Base-by-base conservation (phyloP, 2,329 filamentous ascomycete species). In the Capronia coronata region DNA sequence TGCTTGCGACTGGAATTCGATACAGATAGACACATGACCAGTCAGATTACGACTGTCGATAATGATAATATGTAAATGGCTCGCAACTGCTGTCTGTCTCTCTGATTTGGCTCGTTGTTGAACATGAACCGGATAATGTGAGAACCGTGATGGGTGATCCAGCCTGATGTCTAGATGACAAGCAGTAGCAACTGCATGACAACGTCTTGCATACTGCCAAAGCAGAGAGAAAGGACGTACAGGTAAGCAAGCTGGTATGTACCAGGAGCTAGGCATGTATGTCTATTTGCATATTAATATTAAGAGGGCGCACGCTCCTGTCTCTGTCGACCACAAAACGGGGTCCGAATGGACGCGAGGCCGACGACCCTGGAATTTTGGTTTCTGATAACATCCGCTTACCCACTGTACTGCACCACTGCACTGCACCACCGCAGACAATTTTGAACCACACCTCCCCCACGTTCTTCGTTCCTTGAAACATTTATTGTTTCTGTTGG, bases 51-150 rank as follows among this genome's bases (percentile, higher is more conserved):
- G 38, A 25, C 38, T 21, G 38, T 30, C 19, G 41, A 45, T 16
- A 44, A 45, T 49, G 43, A 43, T 54, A 48, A 54, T 54, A 41
- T 25, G 10, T 41, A 41, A 41, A n/a, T 41, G 22, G 19, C 13
- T 11, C 9, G 21, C 14, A 23, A 25, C 38, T n/a, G 21, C 38
- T 8, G 11, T 25, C 14, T 13, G 14, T 3, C 18, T 7, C 7
- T 9, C n/a, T 37, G 34, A 19, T 37, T 19, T 13, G 4, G 34
- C 18, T 18, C 16, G 4, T 3, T n/a, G 18, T 8, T 19, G 16
- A 37, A 9, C 4, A 37, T 18, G 7, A 34, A 34, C 30, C n/a
- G n/a, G n/a, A n/a, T n/a, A n/a, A n/a, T n/a, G n/a, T n/a, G n/a
- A n/a, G n/a, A n/a, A n/a, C n/a, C n/a, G n/a, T n/a, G n/a, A n/a